A percentile compares a stretch with the other conserved stretches of the same genome.
Evolutionary conservation across 257 asterid species (phyloP).

Genomic region (Nyctanthes arbortristis): DNA sequence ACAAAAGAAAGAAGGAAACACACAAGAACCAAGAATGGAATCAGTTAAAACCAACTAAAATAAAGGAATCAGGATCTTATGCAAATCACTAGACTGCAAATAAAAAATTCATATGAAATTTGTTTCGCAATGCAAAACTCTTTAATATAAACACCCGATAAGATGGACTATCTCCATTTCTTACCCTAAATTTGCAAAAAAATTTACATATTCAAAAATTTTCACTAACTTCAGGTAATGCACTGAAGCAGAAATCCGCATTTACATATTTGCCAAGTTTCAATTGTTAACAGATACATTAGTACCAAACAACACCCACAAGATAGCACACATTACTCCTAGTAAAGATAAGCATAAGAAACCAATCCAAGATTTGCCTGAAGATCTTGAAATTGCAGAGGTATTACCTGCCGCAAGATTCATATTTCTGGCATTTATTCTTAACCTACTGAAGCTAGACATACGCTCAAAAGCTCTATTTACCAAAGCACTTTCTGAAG

Average conservation of each 20-base stretch:
- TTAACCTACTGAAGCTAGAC: conserved; percentile 83
- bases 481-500: conserved; percentile 83
- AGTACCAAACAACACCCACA: conserved; percentile 65
- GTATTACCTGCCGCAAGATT: conserved; percentile 34
- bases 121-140: background rate
- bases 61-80: too few species aligned
- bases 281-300: conserved; percentile 22
- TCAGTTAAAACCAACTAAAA: too few species aligned
- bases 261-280: conserved; percentile 32
- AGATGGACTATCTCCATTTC: background rate
- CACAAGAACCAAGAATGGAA: too few species aligned
- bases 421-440: conserved; percentile 22
- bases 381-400: conserved; percentile 31
- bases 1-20: too few species aligned
- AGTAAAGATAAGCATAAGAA: conserved; percentile 37
- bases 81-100: background rate
- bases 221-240: conserved; percentile 24
- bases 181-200: background rate
- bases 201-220: conserved; percentile 20
- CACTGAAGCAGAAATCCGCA: conserved; percentile 26
- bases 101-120: background rate
- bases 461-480: conserved; percentile 76
- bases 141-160: background rate
- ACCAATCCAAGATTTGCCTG: conserved; percentile 24
- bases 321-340: conserved; percentile 55